Evolutionary conservation across 176 grass and related monocot species (phyloP), one percentile per base, ranked within the genome.

Genomic region (Musa schizocarpa): DNA sequence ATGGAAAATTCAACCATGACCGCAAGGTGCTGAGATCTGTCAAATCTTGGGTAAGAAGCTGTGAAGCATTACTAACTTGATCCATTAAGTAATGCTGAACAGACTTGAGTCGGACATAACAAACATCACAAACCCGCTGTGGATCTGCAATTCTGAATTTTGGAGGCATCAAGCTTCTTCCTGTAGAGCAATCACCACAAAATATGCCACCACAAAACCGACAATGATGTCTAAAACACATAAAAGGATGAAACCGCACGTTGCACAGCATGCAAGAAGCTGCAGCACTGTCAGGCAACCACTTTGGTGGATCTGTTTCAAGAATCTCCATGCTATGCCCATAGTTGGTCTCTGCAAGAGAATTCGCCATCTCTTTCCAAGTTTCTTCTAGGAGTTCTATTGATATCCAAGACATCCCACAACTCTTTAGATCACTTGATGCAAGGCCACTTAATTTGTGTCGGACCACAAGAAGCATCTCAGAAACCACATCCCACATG

Each of bases 71-170:
- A 69, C 90, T 93, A 51, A 89, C 65, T 24, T 81, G 73, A 72
- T 83, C 83, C 88, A 98, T 98, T 68, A 98, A 83, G 72, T 85
- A 89, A 76, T 77, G 71, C 26, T 98, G 90, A 63, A 93, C 80
- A 56, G 82, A 76, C 63, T 93, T 84, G 25, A 98, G 78, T 13
- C 86, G 84, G n/a, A 89, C 90, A 68, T 75, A 81, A 74, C 94
- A 91, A 67, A 91, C 90, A 88, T 93, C 90, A 76, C 94, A 98
- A 2, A 98, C 94, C 69, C 94, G 84, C 74, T 93, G 90, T 77
- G 94, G 88, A 49, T 98, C 88, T 54, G 83, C 74, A 71, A 72
- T 82, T 79, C 83, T 87, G 34, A 93, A 98, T 82, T 93, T 98
- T 3, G 83, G 75, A 69, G 94, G 94, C 80, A 98, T 72, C 82